phyloP scores from a whole-genome alignment of 2,329 filamentous ascomycete species.

The Pestalotiopsis sp. region DNA sequence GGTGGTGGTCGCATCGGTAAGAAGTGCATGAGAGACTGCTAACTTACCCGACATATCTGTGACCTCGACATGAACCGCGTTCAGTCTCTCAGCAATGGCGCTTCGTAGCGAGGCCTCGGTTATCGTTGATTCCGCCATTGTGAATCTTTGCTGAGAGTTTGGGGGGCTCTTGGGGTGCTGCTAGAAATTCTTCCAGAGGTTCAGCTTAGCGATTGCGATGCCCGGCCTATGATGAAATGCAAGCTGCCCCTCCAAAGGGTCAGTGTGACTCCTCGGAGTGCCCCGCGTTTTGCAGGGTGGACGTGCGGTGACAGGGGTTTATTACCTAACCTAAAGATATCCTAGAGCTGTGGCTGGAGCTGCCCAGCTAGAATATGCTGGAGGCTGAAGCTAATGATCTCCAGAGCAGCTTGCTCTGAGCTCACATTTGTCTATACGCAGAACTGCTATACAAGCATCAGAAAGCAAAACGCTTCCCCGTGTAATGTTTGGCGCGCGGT shows the following conservation, averaged over 20 bases:
- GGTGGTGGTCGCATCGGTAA: background rate
- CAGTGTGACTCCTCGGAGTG: background rate
- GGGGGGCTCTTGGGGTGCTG: background rate
- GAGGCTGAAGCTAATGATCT: background rate
- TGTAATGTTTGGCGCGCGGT: background rate
- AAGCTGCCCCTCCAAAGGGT: conserved; percentile 8
- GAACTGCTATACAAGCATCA: background rate
- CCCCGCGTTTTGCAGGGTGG: background rate
- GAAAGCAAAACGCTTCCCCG: background rate
- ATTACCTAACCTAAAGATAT: background rate
- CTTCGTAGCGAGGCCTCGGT: conserved; percentile 72
- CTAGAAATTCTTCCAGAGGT: conserved; percentile 21
- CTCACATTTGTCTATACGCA: background rate
- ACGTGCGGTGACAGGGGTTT: background rate
- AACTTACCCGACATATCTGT: conserved; percentile 85
- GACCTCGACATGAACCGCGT: conserved; percentile 81
- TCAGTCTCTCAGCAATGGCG: conserved; percentile 70
- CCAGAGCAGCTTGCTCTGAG: background rate
- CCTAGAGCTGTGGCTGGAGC: background rate
- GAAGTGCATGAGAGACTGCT: conserved; percentile 1
- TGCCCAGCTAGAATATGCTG: background rate
- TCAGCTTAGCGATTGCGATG: background rate
- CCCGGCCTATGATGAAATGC: conserved; percentile 9
- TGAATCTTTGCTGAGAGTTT: background rate
- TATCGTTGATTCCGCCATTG: conserved; percentile 62